Conservation (phyloP, 768 basidiomycete genomes). For the Chalciporus sphaerocephalus region DNA sequence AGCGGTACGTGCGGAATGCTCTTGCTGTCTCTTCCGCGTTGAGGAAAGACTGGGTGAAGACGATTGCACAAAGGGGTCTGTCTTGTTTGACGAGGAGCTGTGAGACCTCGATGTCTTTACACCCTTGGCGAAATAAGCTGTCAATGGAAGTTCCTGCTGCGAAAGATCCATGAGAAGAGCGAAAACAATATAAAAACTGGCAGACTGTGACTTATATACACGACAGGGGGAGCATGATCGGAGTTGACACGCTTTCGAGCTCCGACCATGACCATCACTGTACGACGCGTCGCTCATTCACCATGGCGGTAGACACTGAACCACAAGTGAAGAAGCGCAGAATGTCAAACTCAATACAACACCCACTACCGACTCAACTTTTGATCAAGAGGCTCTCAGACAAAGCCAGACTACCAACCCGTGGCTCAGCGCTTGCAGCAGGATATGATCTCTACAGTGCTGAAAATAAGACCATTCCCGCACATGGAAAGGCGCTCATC, state of each 20-base stretch:
- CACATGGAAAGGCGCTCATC: slow-evolving; percentile 85
- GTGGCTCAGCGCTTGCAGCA: slow-evolving; percentile 82
- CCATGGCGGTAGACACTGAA: slow-evolving; percentile 23
- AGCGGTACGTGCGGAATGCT: not conserved
- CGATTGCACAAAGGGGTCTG: not conserved
- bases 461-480: slow-evolving; percentile 78
- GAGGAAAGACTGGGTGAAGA: slow-evolving; percentile 8
- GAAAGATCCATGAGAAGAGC: slow-evolving; percentile 27
- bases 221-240: slow-evolving; percentile 13
- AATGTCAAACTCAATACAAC: slow-evolving; percentile 41
- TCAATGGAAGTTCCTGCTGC: slow-evolving; percentile 31
- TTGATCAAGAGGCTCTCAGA: slow-evolving; percentile 82
- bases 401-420: slow-evolving; percentile 78
- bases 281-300: slow-evolving; percentile 10
- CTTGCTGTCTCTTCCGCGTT: slow-evolving; percentile 19
- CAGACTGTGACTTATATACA: not conserved
- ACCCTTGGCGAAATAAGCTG: slow-evolving; percentile 22
- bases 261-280: slow-evolving; percentile 23
- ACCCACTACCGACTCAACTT: slow-evolving; percentile 46
- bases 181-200: not conserved
- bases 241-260: slow-evolving; percentile 39
- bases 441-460: slow-evolving; percentile 97
- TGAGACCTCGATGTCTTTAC: slow-evolving; percentile 11
- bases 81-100: slow-evolving; percentile 1
- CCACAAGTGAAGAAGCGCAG: slow-evolving; percentile 57